phyloP scores from a whole-genome alignment of 176 grass and related monocot genomes.

The Rhynchospora tenuis region DNA sequence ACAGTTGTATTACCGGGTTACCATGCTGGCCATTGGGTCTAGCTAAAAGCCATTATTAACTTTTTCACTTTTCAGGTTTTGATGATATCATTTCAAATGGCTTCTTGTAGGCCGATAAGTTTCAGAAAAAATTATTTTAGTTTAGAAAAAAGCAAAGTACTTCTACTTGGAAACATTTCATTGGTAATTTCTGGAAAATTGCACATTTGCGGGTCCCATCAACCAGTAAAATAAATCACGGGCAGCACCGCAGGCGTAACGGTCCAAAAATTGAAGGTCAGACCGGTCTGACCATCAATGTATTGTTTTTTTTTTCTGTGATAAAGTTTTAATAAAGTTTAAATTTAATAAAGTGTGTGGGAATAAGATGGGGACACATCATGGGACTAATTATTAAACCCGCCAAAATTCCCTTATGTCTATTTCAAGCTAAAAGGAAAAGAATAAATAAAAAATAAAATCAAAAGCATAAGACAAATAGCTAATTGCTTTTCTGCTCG shows the following conservation, averaged over 20 bases:
- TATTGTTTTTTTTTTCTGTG: background rate
- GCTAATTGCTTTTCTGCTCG: background rate
- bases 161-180: background rate
- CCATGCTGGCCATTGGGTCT: background rate
- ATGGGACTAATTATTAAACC: conserved; percentile 1
- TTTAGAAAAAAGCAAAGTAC: background rate
- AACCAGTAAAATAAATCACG: background rate
- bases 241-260: background rate
- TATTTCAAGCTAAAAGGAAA: background rate
- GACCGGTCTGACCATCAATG: background rate
- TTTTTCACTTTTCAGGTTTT: too few species aligned
- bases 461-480: background rate
- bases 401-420: background rate
- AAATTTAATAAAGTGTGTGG: background rate
- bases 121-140: background rate
- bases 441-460: background rate
- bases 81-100: too few species aligned
- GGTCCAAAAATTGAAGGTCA: background rate
- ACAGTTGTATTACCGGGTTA: background rate
- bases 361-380: background rate
- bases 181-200: background rate
- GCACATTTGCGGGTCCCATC: background rate
- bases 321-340: background rate
- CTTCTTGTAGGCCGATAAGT: too few species aligned
- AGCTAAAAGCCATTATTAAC: background rate